Conservation (phyloP, 257 asterid genomes). For the Mentha longifolia region DNA sequence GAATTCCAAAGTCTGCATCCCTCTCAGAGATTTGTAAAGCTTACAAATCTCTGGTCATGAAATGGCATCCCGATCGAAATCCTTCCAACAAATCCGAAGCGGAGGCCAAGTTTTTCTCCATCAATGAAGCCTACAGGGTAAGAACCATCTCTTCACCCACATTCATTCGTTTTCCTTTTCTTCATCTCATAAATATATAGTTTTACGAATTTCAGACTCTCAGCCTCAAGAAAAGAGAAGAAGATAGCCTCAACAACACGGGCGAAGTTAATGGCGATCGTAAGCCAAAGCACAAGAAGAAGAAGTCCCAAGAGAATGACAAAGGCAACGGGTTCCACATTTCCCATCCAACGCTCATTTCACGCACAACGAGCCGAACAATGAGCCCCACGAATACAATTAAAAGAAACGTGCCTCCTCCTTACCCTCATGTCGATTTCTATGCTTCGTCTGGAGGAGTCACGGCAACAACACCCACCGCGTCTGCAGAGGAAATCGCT, state of each 20-base stretch:
- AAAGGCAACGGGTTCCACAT: conserved; percentile 44
- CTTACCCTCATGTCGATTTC: conserved; percentile 40
- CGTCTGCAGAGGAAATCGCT: conserved; percentile 14
- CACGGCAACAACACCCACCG: conserved; percentile 49
- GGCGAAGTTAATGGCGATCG: conserved; percentile 52
- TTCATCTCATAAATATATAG: too few species aligned
- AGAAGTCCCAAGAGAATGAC: conserved; percentile 31
- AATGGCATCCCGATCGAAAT: conserved; percentile 87
- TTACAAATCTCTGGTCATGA: conserved; percentile 65
- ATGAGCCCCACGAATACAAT: conserved; percentile 44
- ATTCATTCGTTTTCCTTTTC: neutral
- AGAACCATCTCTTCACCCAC: too few species aligned
- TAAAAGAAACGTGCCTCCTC: conserved; percentile 33
- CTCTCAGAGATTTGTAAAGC: conserved; percentile 75
- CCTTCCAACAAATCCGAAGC: conserved; percentile 70
- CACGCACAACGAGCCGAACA: conserved; percentile 63
- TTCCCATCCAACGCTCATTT: conserved; percentile 67
- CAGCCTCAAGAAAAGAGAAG: conserved; percentile 70
- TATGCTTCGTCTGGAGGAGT: conserved; percentile 39
- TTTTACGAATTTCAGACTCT: conserved; percentile 49
- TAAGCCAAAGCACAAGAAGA: conserved; percentile 47
- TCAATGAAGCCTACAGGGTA: conserved; percentile 90
- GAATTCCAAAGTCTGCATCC: conserved; percentile 72
- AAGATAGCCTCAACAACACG: conserved; percentile 47
- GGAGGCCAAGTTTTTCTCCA: conserved; percentile 60